Base-by-base conservation (phyloP, 2,329 filamentous ascomycete genomes). In the Ceratocystis papillata region DNA sequence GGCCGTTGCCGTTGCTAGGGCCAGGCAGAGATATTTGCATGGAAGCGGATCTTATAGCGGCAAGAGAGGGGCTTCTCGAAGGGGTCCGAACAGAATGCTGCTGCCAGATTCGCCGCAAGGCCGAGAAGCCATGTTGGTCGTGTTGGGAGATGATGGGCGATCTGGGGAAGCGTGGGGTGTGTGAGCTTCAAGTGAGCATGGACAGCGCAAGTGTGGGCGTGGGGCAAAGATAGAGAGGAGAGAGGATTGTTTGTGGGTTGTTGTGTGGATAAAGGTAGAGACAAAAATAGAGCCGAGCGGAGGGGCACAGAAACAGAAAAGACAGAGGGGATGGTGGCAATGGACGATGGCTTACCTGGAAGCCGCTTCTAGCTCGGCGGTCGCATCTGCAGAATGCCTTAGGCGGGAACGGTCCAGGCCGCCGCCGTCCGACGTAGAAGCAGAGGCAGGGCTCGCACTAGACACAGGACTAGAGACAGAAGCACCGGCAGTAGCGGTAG, bases 71-170 rank as follows among this genome's bases (percentile, higher is more conserved):
- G 75, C 81, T 84, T 71, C 83, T 79, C 45, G 86, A 87, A 17
- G 86, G 84, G 64, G 82, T 80, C 74, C 87, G 81, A 66, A 83
- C 79, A 48, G 84, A 82, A 68, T 88, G 87, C 72, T 91, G 87
- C 76, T 96, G 93, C 74, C 94, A 89, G 75, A 99, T 99, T 72
- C 94, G 88, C 74, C 92, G 88, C 73, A 99, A 82, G 70, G 94
- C 92, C 66, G 90, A 95, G 57, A 87, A 82, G 65, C 90, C 90
- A 69, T 94, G 78, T 80, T 94, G 89, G 73, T 96, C 91, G 77
- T 93, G 90, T 76, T 93, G 91, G 70, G 85, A 81, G 74, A 95
- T 83, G 73, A 96, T 83, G 73, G 90, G 85, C 72, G 89, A 90
- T 79, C 90, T 95, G 75, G 65, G 71, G 20, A 59, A 37, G 33